These are phyloP conservation scores for Vitis hybrid DNA, from an alignment of 177 flowering plant genomes.

Conservation along the genomic window DNA sequence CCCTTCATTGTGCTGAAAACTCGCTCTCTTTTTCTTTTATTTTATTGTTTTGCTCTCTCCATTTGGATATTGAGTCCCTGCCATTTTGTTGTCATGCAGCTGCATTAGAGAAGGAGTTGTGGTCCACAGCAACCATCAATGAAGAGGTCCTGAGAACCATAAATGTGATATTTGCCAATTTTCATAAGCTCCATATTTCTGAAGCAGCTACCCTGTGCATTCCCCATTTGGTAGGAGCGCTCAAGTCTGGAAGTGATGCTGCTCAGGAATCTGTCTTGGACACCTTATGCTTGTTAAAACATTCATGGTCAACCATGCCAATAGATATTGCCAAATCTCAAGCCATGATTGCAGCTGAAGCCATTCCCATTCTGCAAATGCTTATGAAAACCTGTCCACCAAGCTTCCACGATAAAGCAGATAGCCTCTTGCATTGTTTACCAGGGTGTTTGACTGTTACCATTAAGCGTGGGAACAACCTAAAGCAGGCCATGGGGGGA, in stretches of 20 bases:
- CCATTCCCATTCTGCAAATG: constrained; percentile 81
- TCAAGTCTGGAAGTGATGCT: constrained; percentile 70
- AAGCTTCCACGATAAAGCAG: constrained; percentile 83
- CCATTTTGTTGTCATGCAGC: constrained; percentile 47
- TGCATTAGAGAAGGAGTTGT: constrained; percentile 77
- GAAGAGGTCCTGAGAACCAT: constrained; percentile 78
- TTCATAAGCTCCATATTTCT: constrained; percentile 77
- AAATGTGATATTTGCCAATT: constrained; percentile 70
- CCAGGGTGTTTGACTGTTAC: constrained; percentile 91
- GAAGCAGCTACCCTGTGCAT: constrained; percentile 88
- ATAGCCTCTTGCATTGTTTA: constrained; percentile 71
- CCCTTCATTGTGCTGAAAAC: background rate
- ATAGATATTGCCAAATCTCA: constrained; percentile 79
- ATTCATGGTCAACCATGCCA: constrained; percentile 85
- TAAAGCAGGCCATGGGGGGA: constrained; percentile 76
- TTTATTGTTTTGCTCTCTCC: constrained; percentile 1
- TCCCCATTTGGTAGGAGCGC: constrained; percentile 77
- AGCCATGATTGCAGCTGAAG: constrained; percentile 81
- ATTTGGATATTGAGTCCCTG: background rate
- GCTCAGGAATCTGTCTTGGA: constrained; percentile 81
- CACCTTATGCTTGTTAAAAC: constrained; percentile 68
- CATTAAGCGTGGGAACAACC: constrained; percentile 75
- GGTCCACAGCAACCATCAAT: constrained; percentile 71
- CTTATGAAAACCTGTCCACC: constrained; percentile 86
- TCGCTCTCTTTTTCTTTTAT: background rate